These are phyloP conservation scores for Cladosporium sp. DNA, from an alignment of 2,329 filamentous ascomycete species.

Conservation along the genomic window DNA sequence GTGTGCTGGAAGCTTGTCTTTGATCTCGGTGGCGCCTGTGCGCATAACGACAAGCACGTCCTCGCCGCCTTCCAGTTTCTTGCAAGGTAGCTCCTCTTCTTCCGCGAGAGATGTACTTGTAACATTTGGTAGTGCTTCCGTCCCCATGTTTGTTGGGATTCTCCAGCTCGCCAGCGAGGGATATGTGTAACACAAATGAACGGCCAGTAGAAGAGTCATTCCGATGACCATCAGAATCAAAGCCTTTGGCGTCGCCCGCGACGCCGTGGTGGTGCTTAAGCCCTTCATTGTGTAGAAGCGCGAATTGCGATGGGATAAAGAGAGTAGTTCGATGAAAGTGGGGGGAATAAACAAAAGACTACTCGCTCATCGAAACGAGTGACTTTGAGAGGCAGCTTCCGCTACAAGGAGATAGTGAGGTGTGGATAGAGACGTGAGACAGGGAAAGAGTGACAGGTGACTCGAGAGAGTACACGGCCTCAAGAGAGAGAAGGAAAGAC, in stretches of 20 bases:
- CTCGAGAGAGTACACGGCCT: not conserved
- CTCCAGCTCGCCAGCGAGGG: constrained; percentile 8
- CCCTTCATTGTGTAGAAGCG: constrained; percentile 7
- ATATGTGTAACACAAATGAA: constrained; percentile 11
- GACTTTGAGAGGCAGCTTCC: not conserved
- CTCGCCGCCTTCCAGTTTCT: constrained; percentile 26
- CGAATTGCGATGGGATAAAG: not conserved
- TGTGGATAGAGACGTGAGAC: not conserved
- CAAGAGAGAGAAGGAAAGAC: not conserved
- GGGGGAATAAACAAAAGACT: not conserved
- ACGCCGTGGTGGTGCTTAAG: constrained; percentile 1
- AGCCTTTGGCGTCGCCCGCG: constrained; percentile 16
- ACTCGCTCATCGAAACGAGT: not conserved
- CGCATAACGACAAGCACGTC: constrained; percentile 59
- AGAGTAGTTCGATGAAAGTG: not conserved
- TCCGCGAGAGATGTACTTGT: not conserved
- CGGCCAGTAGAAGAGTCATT: constrained; percentile 8
- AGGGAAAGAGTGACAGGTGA: not conserved
- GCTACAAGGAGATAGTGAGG: not conserved
- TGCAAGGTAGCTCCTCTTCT: constrained; percentile 5
- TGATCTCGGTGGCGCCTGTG: constrained; percentile 59
- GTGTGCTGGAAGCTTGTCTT: constrained; percentile 57
- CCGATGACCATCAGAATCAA: constrained; percentile 4
- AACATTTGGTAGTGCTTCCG: not conserved
- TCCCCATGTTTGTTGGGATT: not conserved